Evolutionary conservation across 2,329 filamentous ascomycete species (phyloP).

Genomic region (Macroventuria anomochaeta): DNA sequence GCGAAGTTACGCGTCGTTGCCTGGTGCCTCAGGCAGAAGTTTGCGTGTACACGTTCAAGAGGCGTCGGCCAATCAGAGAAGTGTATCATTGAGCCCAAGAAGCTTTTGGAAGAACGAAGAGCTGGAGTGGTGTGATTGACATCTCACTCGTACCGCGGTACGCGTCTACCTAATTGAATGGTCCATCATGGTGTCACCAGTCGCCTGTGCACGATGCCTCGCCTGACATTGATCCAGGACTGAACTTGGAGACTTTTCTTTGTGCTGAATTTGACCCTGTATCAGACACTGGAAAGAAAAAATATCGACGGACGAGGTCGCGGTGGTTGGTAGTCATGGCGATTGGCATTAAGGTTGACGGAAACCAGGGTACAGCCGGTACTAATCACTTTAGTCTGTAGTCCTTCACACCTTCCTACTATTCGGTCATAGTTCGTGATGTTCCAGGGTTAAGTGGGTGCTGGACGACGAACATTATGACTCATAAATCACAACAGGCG

Average conservation of each 20-base stretch:
- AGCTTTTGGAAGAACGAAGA: background rate
- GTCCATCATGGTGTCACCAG: slow-evolving; percentile 2
- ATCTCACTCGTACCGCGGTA: background rate
- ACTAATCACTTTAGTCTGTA: background rate
- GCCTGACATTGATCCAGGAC: background rate
- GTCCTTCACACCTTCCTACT: background rate
- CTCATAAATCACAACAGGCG: background rate
- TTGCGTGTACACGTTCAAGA: background rate
- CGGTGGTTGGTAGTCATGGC: background rate
- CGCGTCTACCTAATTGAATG: background rate
- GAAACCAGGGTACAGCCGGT: background rate
- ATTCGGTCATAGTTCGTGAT: background rate
- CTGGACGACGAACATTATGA: background rate
- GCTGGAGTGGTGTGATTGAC: background rate
- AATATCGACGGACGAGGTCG: too few relatives aligned
- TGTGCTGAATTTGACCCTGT: too few relatives aligned
- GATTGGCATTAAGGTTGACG: background rate
- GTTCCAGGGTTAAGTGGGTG: background rate
- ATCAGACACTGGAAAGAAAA: too few relatives aligned
- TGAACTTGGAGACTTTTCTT: background rate
- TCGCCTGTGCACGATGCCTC: background rate
- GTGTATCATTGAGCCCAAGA: too few relatives aligned
- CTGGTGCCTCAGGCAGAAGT: slow-evolving; percentile 13
- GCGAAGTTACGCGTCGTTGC: slow-evolving; percentile 8
- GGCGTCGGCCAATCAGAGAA: background rate